A percentile compares a stretch with the other conserved stretches of the same genome.
These are phyloP conservation scores for Cryphonectria radicalis DNA, from an alignment of 2,329 filamentous ascomycete species.

Conservation along the genomic window DNA sequence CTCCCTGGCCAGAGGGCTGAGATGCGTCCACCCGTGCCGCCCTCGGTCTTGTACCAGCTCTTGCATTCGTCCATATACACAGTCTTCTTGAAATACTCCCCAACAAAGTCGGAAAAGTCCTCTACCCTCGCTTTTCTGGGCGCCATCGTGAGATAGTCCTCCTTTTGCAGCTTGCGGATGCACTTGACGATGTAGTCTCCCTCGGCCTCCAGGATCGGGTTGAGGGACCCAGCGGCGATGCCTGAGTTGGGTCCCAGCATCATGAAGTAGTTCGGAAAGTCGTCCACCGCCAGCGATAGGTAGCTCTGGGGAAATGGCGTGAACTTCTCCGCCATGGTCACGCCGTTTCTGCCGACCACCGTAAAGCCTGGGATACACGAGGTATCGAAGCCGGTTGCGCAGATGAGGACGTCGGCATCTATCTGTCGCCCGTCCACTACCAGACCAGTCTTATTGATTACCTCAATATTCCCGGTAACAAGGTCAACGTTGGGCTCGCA, in stretches of 20 bases:
- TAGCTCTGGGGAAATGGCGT: constrained; percentile 29
- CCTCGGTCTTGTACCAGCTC: constrained; percentile 36
- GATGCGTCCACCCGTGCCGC: constrained; percentile 35
- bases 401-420: constrained; percentile 40
- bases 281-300: constrained; percentile 20
- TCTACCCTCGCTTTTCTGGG: constrained; percentile 35
- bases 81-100: constrained; percentile 36
- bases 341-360: constrained; percentile 32
- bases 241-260: constrained; percentile 33
- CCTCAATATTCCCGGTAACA: constrained; percentile 32
- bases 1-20: constrained; percentile 37
- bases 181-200: constrained; percentile 39
- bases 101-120: constrained; percentile 39
- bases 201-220: constrained; percentile 35
- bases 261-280: constrained; percentile 30
- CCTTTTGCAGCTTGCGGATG: constrained; percentile 36
- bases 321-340: constrained; percentile 31
- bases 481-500: constrained; percentile 46
- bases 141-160: constrained; percentile 34
- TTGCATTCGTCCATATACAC: constrained; percentile 35
- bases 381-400: constrained; percentile 42
- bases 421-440: constrained; percentile 1
- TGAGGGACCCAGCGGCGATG: constrained; percentile 35
- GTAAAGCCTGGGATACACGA: constrained; percentile 32
- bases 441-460: constrained; percentile 34